These are phyloP conservation scores for Colletotrichum limetticola DNA, from an alignment of 2,329 filamentous ascomycete genomes.

Conservation along the genomic window DNA sequence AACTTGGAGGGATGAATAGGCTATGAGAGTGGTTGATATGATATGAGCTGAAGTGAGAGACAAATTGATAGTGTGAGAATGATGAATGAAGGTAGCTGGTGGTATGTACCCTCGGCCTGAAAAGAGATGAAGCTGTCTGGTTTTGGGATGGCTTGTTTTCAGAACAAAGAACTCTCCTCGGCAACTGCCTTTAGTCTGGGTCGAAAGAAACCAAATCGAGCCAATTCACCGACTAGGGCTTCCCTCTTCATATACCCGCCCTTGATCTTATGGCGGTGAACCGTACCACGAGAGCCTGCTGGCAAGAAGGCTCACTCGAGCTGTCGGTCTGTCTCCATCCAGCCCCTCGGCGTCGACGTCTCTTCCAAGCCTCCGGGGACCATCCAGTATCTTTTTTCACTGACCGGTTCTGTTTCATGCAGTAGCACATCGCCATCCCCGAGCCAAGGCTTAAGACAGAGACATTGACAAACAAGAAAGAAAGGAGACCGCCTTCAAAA, in stretches of 20 bases:
- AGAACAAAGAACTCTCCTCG: not conserved
- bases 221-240: not conserved
- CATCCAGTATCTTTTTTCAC: not conserved
- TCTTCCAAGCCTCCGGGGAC: not conserved
- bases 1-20: not conserved
- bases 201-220: not conserved
- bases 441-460: not conserved
- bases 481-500: not conserved
- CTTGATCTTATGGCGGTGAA: slow-evolving; percentile 20
- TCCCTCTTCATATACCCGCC: slow-evolving; percentile 4
- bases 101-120: not conserved
- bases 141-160: not conserved
- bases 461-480: not conserved
- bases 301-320: not conserved
- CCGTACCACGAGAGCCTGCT: not conserved
- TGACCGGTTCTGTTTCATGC: slow-evolving; percentile 7
- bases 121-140: too few relatives aligned
- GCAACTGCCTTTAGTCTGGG: not conserved
- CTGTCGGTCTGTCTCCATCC: not conserved
- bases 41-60: not conserved
- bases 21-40: not conserved
- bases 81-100: not conserved
- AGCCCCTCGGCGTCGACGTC: not conserved
- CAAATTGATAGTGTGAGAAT: not conserved
- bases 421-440: slow-evolving; percentile 2